Evolutionary conservation across 768 basidiomycete genomes (phyloP).

Genomic region (Suillus clintonianus): DNA sequence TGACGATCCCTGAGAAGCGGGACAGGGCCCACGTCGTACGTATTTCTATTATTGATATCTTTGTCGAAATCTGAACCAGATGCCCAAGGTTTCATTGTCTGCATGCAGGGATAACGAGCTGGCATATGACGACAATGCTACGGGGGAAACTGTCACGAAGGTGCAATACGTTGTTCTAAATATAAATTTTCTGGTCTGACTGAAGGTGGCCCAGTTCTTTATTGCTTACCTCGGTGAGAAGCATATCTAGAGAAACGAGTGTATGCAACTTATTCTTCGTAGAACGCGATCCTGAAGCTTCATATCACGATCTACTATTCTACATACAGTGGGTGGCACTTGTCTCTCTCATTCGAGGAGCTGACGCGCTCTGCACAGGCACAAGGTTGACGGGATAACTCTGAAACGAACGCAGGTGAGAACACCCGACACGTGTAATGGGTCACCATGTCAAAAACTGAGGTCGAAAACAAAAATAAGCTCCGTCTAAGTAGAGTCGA

Average conservation of each 20-base stretch:
- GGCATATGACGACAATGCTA: constrained; percentile 19
- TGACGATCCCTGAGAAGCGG: constrained; percentile 2
- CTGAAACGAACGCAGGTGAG: not conserved
- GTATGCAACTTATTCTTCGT: not conserved
- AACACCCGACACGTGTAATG: not conserved
- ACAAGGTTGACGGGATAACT: not conserved
- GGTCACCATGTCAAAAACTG: not conserved
- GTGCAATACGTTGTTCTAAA: no score
- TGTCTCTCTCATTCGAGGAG: not conserved
- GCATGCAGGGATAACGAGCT: constrained; percentile 27
- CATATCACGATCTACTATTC: not conserved
- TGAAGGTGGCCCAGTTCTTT: not conserved
- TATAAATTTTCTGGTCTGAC: constrained; percentile 3
- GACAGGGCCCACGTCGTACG: constrained; percentile 23
- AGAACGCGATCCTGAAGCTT: not conserved
- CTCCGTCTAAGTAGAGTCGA: no score
- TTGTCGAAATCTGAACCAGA: not conserved
- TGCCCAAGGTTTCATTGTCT: constrained; percentile 24
- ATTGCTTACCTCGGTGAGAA: not conserved
- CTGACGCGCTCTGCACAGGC: not conserved
- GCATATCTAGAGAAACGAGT: not conserved
- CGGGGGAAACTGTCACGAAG: constrained; percentile 20
- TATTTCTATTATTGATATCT: not conserved
- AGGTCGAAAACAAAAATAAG: no score
- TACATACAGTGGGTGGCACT: not conserved